These are phyloP conservation scores for Dioscorea zingiberensis DNA, from an alignment of 106 monocot genomes.

Conservation along the genomic window DNA sequence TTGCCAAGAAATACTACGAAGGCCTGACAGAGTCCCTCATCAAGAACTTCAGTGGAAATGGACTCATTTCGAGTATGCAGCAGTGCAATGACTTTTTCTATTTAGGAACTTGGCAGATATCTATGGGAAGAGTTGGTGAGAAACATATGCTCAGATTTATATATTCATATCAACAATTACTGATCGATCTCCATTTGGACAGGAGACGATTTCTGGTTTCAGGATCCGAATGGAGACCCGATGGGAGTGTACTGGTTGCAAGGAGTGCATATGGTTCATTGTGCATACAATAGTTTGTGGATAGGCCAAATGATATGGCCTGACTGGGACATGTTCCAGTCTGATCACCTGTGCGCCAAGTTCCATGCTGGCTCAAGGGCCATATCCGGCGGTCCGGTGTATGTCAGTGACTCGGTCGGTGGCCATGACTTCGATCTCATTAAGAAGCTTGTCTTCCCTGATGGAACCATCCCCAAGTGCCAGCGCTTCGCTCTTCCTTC, in stretches of 20 bases:
- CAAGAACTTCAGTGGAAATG: constrained; percentile 46
- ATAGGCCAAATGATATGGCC: constrained; percentile 54
- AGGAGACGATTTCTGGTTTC: constrained; percentile 65
- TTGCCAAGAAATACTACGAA: constrained; percentile 48
- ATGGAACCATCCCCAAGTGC: constrained; percentile 55
- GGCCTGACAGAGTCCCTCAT: constrained; percentile 33
- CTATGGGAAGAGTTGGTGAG: constrained; percentile 44
- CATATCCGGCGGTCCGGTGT: constrained; percentile 50
- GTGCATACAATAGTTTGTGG: constrained; percentile 55
- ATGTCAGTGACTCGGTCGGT: constrained; percentile 41
- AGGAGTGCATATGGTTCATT: constrained; percentile 46
- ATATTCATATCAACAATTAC: too few relatives aligned
- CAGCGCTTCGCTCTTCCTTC: constrained; percentile 46
- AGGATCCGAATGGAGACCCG: constrained; percentile 51
- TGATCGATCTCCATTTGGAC: background rate
- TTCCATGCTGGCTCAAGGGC: constrained; percentile 50
- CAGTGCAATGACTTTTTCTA: constrained; percentile 69
- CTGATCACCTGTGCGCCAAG: constrained; percentile 32
- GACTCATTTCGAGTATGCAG: constrained; percentile 52
- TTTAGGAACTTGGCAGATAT: constrained; percentile 31
- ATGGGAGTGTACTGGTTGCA: constrained; percentile 51
- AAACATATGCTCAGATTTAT: background rate
- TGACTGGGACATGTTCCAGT: constrained; percentile 64
- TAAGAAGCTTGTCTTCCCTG: constrained; percentile 41
- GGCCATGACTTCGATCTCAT: constrained; percentile 40